Evolutionary conservation across 129 eudicot genomes (phyloP).

Genomic region (Flaveria sonorensis): DNA sequence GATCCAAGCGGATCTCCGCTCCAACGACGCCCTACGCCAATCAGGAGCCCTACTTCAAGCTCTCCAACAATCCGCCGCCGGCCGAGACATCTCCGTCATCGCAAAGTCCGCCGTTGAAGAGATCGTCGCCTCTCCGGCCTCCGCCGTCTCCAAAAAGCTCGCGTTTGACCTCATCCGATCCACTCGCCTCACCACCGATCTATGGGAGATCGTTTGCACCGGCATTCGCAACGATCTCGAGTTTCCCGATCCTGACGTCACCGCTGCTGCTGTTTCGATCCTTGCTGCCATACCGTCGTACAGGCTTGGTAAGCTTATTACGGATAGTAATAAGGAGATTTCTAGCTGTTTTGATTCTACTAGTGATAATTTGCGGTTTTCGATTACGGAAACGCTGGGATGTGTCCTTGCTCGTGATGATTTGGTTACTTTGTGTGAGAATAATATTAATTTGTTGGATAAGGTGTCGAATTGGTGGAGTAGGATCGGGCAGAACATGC

Average conservation of each 20-base stretch:
- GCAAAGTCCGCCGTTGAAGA: constrained; percentile 97
- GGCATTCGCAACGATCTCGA: constrained; percentile 78
- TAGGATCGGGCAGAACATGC: constrained; percentile 85
- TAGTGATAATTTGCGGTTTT: constrained; percentile 74
- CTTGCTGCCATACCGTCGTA: constrained; percentile 90
- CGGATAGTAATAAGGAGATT: constrained; percentile 67
- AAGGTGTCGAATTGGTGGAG: constrained; percentile 88
- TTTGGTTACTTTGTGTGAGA: constrained; percentile 85
- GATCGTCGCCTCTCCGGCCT: constrained; percentile 94
- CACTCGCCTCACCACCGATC: constrained; percentile 89
- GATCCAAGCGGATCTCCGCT: constrained; percentile 98
- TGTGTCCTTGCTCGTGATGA: constrained; percentile 88
- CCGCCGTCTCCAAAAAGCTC: constrained; percentile 89
- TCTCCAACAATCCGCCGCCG: constrained; percentile 98
- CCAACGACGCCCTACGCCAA: constrained; percentile 98
- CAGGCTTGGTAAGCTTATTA: constrained; percentile 66
- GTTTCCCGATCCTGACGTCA: constrained; percentile 94
- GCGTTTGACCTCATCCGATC: constrained; percentile 95
- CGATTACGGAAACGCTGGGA: constrained; percentile 89
- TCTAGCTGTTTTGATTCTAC: constrained; percentile 73
- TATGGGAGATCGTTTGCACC: constrained; percentile 84
- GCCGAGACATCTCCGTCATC: constrained; percentile 87
- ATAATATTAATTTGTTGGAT: constrained; percentile 73
- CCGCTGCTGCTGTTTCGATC: constrained; percentile 91
- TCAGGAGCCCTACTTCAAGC: constrained; percentile 90